Percentiles rank a stretch among this genome's conserved stretches.
phyloP scores from a whole-genome alignment of 805 yeast genomes.

The Yamadazyma phyllophila region DNA sequence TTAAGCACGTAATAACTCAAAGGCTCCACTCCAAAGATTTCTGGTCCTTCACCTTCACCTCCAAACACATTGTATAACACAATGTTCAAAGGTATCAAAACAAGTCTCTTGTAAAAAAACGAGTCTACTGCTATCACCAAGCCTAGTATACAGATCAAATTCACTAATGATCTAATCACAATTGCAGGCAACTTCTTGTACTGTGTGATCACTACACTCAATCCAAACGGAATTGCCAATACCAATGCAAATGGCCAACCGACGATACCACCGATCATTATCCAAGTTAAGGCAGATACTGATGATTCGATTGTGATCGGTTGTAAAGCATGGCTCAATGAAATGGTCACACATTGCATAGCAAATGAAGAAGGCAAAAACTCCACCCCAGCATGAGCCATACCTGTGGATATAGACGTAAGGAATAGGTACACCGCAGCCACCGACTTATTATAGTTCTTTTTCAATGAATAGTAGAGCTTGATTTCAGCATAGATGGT shows the following conservation, averaged over 20 bases:
- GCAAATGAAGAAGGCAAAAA: conserved; percentile 81
- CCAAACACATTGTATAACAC: conserved; percentile 78
- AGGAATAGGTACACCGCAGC: conserved; percentile 65
- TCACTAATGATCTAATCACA: conserved; percentile 7
- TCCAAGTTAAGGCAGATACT: conserved; percentile 35
- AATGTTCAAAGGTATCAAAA: conserved; percentile 78
- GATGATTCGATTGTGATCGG: conserved; percentile 11
- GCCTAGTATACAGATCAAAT: conserved; percentile 19
- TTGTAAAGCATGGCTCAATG: conserved; percentile 38
- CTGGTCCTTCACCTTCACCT: conserved; percentile 73
- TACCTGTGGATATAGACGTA: conserved; percentile 68
- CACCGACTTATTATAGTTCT: conserved; percentile 32
- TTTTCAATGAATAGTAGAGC: conserved; percentile 42
- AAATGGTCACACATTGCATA: conserved; percentile 44
- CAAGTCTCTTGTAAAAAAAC: conserved; percentile 54
- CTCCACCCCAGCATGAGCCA: conserved; percentile 87
- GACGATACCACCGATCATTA: conserved; percentile 65
- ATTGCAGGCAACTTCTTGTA: not conserved
- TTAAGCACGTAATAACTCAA: conserved; percentile 68
- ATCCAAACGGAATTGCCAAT: conserved; percentile 58
- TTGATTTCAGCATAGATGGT: conserved; percentile 51
- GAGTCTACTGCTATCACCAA: conserved; percentile 52
- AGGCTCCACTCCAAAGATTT: conserved; percentile 87
- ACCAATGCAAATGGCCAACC: conserved; percentile 92
- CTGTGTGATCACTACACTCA: conserved; percentile 21